Evolutionary conservation across 345 rosid species (phyloP).

Genomic region (Euphorbia lathyris): DNA sequence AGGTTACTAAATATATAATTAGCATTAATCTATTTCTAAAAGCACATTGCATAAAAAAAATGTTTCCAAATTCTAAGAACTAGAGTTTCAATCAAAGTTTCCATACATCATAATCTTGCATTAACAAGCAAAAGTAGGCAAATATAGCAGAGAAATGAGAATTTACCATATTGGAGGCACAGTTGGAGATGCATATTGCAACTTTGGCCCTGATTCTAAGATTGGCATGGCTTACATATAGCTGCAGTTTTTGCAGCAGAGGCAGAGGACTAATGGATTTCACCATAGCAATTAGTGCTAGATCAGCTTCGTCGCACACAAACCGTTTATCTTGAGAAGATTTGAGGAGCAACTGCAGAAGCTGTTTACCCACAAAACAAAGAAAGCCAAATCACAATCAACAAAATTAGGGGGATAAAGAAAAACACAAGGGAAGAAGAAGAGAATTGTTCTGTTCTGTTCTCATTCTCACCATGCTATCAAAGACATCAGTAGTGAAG

Average conservation of each 20-base stretch:
- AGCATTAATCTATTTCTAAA: no score
- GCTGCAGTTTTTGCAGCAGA: conserved; percentile 53
- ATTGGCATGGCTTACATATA: conserved; percentile 57
- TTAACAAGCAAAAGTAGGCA: not conserved
- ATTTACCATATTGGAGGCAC: conserved; percentile 61
- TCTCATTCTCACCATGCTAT: conserved; percentile 49
- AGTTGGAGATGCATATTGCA: conserved; percentile 52
- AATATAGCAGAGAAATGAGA: not conserved
- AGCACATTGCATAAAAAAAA: no score
- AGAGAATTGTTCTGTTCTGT: no score
- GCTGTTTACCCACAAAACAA: conserved; percentile 30
- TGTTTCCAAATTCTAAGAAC: no score
- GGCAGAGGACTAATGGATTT: conserved; percentile 49
- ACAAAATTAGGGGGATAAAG: not conserved
- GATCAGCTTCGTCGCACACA: conserved; percentile 88
- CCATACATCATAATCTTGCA: no score
- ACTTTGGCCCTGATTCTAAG: conserved; percentile 80
- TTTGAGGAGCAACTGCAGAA: conserved; percentile 73
- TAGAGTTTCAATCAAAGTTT: no score
- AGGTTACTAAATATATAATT: no score
- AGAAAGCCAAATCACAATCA: not conserved
- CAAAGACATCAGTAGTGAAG: conserved; percentile 49
- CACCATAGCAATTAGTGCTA: conserved; percentile 55
- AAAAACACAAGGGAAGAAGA: not conserved
- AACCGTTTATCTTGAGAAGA: conserved; percentile 91